Conservation (phyloP, 164 flowering plant species). For the Liquidambar formosana region DNA sequence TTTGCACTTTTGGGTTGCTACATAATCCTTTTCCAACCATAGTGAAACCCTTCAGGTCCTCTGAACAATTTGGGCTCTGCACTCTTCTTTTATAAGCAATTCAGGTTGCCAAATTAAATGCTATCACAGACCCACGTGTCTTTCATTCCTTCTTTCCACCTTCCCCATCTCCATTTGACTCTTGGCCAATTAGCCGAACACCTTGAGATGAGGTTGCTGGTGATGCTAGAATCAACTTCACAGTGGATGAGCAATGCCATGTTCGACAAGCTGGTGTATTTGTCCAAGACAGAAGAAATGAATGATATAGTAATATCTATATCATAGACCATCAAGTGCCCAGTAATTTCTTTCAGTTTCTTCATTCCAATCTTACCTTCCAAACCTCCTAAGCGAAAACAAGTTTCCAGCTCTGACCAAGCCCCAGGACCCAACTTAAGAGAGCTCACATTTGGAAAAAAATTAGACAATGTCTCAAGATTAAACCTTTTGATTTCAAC, state of each 20-base stretch:
- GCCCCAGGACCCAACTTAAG: constrained; percentile 34
- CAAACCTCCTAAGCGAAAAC: constrained; percentile 20
- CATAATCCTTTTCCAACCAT: too few species aligned
- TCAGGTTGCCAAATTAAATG: constrained; percentile 2
- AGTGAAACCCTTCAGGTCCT: too few species aligned
- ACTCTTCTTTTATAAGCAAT: too few species aligned
- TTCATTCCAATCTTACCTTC: constrained; percentile 17
- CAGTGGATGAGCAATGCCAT: constrained; percentile 32
- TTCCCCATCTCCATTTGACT: constrained; percentile 49
- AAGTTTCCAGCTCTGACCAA: constrained; percentile 36
- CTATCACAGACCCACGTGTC: constrained; percentile 27
- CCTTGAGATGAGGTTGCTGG: constrained; percentile 25
- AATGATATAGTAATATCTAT: constrained; percentile 25
- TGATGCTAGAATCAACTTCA: constrained; percentile 18
- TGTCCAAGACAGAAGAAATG: constrained; percentile 31
- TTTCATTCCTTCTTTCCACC: constrained; percentile 35
- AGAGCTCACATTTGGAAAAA: constrained; percentile 33
- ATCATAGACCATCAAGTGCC: constrained; percentile 29
- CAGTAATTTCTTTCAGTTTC: constrained; percentile 27
- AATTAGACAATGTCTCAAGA: constrained; percentile 21
- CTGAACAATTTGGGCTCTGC: too few species aligned
- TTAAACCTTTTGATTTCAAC: constrained; percentile 18
- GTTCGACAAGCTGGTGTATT: constrained; percentile 28
- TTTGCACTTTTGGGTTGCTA: too few species aligned
- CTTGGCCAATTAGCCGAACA: constrained; percentile 28